phyloP scores from a whole-genome alignment of 2,329 filamentous ascomycete genomes.

The Calonectria montana region DNA sequence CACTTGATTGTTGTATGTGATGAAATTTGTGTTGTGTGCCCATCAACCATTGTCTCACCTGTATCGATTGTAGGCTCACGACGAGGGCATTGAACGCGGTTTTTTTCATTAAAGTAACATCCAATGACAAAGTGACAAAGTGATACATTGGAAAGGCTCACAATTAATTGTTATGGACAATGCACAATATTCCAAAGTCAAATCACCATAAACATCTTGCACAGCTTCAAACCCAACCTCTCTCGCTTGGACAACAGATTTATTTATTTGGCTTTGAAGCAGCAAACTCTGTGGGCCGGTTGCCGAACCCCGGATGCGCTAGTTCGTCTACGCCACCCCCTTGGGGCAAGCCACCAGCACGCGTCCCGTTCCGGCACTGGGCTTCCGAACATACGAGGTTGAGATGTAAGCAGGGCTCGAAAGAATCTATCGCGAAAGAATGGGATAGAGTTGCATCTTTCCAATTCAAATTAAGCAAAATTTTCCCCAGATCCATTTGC shows the following conservation, averaged over 20 bases:
- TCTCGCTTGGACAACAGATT: not conserved
- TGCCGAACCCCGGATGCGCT: not conserved
- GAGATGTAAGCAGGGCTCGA: not conserved
- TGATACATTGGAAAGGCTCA: too few relatives aligned
- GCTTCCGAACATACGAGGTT: not conserved
- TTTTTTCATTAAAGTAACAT: too few relatives aligned
- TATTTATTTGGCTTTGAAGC: not conserved
- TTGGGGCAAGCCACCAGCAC: not conserved
- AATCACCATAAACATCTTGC: not conserved
- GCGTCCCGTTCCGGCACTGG: not conserved
- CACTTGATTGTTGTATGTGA: too few relatives aligned
- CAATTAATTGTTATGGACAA: too few relatives aligned
- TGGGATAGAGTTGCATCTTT: not conserved
- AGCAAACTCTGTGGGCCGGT: conserved; percentile 1
- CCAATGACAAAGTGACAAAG: too few relatives aligned
- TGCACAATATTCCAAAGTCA: too few relatives aligned
- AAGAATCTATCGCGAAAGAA: not conserved
- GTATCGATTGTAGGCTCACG: too few relatives aligned
- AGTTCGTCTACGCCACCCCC: conserved; percentile 4
- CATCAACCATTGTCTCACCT: too few relatives aligned
- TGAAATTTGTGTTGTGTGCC: too few relatives aligned
- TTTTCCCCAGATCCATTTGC: too few relatives aligned
- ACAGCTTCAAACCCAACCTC: too few relatives aligned
- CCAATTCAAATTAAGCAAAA: not conserved
- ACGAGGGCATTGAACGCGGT: too few relatives aligned